phyloP scores from a whole-genome alignment of 257 asterid species.

The Solanum virginianum region DNA sequence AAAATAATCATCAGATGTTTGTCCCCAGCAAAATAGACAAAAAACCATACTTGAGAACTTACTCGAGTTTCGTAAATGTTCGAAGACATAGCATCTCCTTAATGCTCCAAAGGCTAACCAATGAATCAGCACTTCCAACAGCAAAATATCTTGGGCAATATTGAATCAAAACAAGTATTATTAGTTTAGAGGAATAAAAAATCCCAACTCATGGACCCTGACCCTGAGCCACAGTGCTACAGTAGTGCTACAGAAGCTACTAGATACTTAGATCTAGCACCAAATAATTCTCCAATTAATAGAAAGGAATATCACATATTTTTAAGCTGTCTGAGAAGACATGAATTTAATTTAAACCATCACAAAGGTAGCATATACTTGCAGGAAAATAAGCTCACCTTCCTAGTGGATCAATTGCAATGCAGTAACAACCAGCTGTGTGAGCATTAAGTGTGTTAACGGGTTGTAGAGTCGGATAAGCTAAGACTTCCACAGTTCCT shows the following conservation, averaged over 20 bases:
- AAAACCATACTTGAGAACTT: constrained; percentile 13
- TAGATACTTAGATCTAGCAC: not conserved
- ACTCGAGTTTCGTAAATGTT: constrained; percentile 92
- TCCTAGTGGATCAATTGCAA: constrained; percentile 92
- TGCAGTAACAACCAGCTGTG: constrained; percentile 99
- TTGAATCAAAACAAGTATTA: not conserved
- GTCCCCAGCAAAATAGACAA: not conserved
- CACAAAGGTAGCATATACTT: not conserved
- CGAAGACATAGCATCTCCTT: constrained; percentile 94
- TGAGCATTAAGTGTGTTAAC: constrained; percentile 90
- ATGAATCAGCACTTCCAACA: constrained; percentile 98
- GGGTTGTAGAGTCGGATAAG: constrained; percentile 76
- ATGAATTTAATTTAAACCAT: not conserved
- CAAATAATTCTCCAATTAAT: not conserved
- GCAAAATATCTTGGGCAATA: constrained; percentile 62
- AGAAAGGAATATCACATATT: not conserved
- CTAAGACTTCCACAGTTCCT: constrained; percentile 95
- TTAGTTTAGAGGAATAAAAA: not conserved
- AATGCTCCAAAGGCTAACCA: constrained; percentile 94
- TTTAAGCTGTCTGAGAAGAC: not conserved
- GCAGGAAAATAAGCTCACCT: constrained; percentile 31
- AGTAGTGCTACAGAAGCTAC: not conserved
- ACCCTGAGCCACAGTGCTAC: too few species aligned
- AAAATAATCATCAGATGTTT: not conserved
- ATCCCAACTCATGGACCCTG: not conserved